These are phyloP conservation scores for Syzygium jambos DNA, from an alignment of 345 rosid species.

Conservation along the genomic window DNA sequence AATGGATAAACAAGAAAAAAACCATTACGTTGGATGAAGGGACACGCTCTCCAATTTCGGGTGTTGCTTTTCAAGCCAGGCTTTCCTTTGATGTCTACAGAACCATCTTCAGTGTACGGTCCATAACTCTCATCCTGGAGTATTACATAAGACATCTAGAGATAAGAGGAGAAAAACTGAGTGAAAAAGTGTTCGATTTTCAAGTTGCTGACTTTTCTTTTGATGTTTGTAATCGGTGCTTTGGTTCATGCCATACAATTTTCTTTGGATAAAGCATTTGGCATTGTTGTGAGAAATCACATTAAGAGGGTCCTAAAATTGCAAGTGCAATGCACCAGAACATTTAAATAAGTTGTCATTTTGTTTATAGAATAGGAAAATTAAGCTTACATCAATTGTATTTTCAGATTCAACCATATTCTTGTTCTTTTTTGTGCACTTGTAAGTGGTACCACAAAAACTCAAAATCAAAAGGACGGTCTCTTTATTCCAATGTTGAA, in stretches of 20 bases:
- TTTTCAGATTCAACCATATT: background rate
- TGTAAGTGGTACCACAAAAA: background rate
- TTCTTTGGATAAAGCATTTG: background rate
- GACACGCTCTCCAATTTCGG: slow-evolving; percentile 32
- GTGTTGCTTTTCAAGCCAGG: slow-evolving; percentile 23
- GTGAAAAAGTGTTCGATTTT: background rate
- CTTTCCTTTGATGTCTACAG: slow-evolving; percentile 22
- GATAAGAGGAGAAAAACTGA: background rate
- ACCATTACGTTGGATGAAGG: slow-evolving; percentile 27
- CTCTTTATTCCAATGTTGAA: background rate
- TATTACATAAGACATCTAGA: background rate
- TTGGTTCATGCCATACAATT: background rate
- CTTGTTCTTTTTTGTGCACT: background rate
- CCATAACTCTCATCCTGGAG: slow-evolving; percentile 7
- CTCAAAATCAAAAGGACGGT: background rate
- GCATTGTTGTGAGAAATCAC: background rate
- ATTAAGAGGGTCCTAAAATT: background rate
- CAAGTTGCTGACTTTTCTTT: background rate
- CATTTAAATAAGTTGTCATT: background rate
- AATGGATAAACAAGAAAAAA: too few species aligned
- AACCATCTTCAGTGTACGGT: slow-evolving; percentile 32
- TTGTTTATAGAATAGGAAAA: background rate
- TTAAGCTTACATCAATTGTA: background rate
- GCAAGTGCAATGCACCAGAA: background rate
- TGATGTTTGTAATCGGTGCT: background rate